A percentile compares a stretch with the other conserved stretches of the same genome.
Conservation (phyloP, 1,139 yeast genomes). For the Pneumocystis jirovecii region DNA sequence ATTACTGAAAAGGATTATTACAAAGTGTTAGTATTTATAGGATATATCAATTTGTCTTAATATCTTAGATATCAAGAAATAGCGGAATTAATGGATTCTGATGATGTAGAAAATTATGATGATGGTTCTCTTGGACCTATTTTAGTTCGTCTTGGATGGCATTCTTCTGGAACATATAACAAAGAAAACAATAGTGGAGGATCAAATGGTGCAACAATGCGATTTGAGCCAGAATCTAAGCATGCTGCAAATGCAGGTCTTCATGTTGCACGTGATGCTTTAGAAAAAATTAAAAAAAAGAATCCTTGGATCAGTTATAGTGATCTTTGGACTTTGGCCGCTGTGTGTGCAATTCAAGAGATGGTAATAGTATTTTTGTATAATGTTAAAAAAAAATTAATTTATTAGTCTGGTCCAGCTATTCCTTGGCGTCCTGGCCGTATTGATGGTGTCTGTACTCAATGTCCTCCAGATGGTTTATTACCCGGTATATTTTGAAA, state of each 20-base stretch:
- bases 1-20: not conserved
- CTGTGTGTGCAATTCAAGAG: conserved; percentile 77
- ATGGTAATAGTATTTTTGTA: conserved; percentile 23
- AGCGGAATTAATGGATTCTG: not conserved
- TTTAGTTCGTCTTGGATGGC: conserved; percentile 55
- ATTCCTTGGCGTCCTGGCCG: conserved; percentile 82
- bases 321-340: conserved; percentile 77
- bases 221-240: conserved; percentile 20
- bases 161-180: conserved; percentile 46
- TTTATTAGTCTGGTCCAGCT: conserved; percentile 47
- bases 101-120: conserved; percentile 38
- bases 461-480: conserved; percentile 50
- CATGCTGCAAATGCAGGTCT: conserved; percentile 53
- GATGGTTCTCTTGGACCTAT: conserved; percentile 57
- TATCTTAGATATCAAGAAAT: not conserved
- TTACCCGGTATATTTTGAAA: conserved; percentile 18
- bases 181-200: conserved; percentile 54
- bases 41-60: not conserved
- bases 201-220: conserved; percentile 72
- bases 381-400: not conserved
- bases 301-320: conserved; percentile 75
- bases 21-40: not conserved
- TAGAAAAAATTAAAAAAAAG: conserved; percentile 42
- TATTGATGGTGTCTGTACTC: conserved; percentile 29
- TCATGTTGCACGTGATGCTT: conserved; percentile 45